Conservation (phyloP, 2,329 filamentous ascomycete genomes). For the Neospermospora avenae region DNA sequence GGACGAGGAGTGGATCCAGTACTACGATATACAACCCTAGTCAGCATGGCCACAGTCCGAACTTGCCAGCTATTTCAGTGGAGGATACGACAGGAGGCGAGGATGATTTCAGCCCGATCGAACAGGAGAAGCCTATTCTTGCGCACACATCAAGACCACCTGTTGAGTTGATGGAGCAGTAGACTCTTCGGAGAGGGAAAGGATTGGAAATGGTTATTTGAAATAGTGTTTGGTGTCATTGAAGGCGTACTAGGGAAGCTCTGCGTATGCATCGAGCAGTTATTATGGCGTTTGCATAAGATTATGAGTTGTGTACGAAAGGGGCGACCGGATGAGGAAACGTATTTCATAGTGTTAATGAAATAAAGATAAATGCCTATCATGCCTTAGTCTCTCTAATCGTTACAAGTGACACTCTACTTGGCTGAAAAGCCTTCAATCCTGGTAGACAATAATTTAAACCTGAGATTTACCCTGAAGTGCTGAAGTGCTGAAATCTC, state of each 20-base stretch:
- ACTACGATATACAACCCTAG: slow-evolving; percentile 64
- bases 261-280: slow-evolving; percentile 27
- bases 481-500: too few relatives aligned
- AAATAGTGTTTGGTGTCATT: slow-evolving; percentile 6
- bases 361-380: neutral
- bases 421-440: too few relatives aligned
- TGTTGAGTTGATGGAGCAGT: slow-evolving; percentile 56
- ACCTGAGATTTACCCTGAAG: too few relatives aligned
- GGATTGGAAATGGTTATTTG: neutral
- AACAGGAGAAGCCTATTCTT: slow-evolving; percentile 46
- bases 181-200: neutral
- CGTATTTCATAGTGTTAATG: slow-evolving; percentile 4
- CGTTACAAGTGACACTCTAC: too few relatives aligned
- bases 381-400: neutral
- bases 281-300: slow-evolving; percentile 10
- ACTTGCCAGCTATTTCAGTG: slow-evolving; percentile 62
- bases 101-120: slow-evolving; percentile 40
- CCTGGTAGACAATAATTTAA: too few relatives aligned
- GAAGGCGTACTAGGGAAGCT: slow-evolving; percentile 17
- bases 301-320: slow-evolving; percentile 16
- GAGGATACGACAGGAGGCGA: slow-evolving; percentile 62
- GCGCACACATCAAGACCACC: slow-evolving; percentile 62
- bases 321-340: neutral
- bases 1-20: slow-evolving; percentile 55
- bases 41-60: slow-evolving; percentile 51